These are phyloP conservation scores for Penicillium hesseltinei DNA, from an alignment of 2,329 filamentous ascomycete species.

Conservation along the genomic window DNA sequence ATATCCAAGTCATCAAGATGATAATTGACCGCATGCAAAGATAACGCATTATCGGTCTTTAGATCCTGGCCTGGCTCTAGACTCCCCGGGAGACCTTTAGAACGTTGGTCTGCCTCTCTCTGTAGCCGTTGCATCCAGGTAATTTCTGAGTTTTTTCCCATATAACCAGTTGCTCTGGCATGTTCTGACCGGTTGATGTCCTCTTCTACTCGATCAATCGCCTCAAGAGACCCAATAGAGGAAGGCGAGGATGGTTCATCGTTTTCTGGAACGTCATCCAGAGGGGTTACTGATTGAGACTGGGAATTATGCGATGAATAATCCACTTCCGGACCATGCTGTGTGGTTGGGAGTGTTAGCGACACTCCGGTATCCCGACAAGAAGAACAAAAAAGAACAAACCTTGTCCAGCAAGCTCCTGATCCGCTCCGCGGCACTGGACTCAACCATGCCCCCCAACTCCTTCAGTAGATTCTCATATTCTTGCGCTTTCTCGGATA, in stretches of 20 bases:
- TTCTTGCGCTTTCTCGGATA: slow-evolving; percentile 34
- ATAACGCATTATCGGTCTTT: slow-evolving; percentile 32
- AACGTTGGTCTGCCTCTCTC: slow-evolving; percentile 38
- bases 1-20: slow-evolving; percentile 47
- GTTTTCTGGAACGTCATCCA: slow-evolving; percentile 28
- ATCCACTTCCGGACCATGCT: slow-evolving; percentile 28
- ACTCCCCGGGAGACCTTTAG: slow-evolving; percentile 28
- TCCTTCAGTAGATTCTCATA: slow-evolving; percentile 43
- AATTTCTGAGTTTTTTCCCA: slow-evolving; percentile 48
- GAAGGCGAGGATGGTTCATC: slow-evolving; percentile 32
- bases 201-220: slow-evolving; percentile 47
- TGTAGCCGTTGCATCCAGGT: slow-evolving; percentile 47
- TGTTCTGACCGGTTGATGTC: slow-evolving; percentile 42
- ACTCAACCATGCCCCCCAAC: slow-evolving; percentile 34
- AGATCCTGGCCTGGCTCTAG: slow-evolving; percentile 25
- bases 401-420: slow-evolving; percentile 40
- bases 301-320: slow-evolving; percentile 23
- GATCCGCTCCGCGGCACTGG: slow-evolving; percentile 37
- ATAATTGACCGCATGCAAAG: slow-evolving; percentile 39
- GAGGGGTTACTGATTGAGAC: slow-evolving; percentile 32
- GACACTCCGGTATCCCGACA: neutral
- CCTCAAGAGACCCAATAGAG: slow-evolving; percentile 44
- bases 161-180: slow-evolving; percentile 42
- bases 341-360: slow-evolving; percentile 2
- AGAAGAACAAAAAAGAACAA: neutral